A percentile compares a stretch with the other conserved stretches of the same genome.
These are phyloP conservation scores for Salvia miltiorrhiza DNA, from an alignment of 257 asterid species.

Conservation along the genomic window DNA sequence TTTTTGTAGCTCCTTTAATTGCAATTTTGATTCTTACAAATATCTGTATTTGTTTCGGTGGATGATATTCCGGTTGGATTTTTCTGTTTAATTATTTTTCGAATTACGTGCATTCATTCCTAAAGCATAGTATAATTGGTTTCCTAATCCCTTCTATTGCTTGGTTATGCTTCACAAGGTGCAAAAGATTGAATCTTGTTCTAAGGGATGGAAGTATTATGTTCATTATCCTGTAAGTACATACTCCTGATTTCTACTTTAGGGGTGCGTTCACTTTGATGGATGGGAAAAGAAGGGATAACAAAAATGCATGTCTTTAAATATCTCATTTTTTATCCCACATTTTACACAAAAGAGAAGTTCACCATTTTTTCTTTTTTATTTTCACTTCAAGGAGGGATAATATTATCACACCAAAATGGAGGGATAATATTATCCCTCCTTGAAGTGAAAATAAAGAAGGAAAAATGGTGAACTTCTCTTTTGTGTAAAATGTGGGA, in stretches of 20 bases:
- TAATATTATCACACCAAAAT: no score
- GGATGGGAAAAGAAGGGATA: no score
- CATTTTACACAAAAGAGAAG: no score
- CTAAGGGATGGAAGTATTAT: conserved; percentile 47
- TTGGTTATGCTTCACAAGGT: conserved; percentile 37
- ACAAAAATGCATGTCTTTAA: no score
- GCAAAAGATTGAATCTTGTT: conserved; percentile 32
- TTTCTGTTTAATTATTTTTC: conserved; percentile 1
- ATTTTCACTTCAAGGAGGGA: no score
- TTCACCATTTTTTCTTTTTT: no score
- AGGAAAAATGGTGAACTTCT: no score
- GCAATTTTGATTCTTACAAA: neutral
- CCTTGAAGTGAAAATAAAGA: no score
- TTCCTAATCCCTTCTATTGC: conserved; percentile 3
- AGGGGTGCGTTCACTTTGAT: no score
- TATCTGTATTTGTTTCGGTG: neutral
- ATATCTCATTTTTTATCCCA: no score
- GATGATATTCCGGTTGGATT: neutral
- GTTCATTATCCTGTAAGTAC: conserved; percentile 73
- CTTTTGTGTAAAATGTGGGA: no score
- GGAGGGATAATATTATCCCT: no score
- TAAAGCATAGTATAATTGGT: neutral
- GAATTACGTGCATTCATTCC: neutral
- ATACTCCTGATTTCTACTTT: neutral
- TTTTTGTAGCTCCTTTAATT: conserved; percentile 7